phyloP scores from a whole-genome alignment of 139 green algal species.

The Pseudopediastrum boryanum region DNA sequence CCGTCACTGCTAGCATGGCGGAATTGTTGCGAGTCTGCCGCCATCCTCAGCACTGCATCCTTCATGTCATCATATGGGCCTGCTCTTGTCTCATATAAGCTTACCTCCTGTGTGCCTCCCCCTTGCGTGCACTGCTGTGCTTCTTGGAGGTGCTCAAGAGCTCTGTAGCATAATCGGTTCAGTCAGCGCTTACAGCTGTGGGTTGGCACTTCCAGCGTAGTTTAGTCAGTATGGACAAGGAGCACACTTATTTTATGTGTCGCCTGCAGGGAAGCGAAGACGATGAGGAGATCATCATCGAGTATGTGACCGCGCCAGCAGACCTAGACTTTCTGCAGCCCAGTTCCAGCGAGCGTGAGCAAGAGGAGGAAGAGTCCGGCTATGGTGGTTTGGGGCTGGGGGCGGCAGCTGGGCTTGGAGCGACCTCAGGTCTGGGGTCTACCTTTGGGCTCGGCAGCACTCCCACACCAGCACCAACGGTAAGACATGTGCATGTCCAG shows the following conservation, averaged over 20 bases:
- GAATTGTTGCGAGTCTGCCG: too few relatives aligned
- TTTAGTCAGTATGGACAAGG: neutral
- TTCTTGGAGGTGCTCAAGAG: neutral
- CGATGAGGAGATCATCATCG: conserved; percentile 56
- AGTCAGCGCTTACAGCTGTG: too few relatives aligned
- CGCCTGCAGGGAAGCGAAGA: conserved; percentile 11
- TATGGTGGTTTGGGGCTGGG: conserved; percentile 37
- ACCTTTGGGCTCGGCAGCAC: too few relatives aligned
- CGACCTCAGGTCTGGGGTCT: too few relatives aligned
- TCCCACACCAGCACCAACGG: neutral
- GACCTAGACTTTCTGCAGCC: conserved; percentile 38
- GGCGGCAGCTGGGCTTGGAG: conserved; percentile 27
- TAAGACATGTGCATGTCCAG: neutral
- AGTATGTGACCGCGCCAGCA: conserved; percentile 58
- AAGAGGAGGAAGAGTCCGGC: conserved; percentile 22
- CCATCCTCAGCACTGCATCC: too few relatives aligned
- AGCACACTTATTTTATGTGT: neutral
- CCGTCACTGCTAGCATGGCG: too few relatives aligned
- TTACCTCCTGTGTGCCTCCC: too few relatives aligned
- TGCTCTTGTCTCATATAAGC: too few relatives aligned
- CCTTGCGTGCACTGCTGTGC: neutral
- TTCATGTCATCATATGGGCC: too few relatives aligned
- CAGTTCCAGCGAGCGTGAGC: neutral
- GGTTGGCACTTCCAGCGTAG: too few relatives aligned
- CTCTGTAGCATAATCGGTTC: too few relatives aligned